Percentiles rank a stretch among this genome's conserved stretches.
These are phyloP conservation scores for Ascochyta koolunga DNA, from an alignment of 2,329 filamentous ascomycete species.

Conservation along the genomic window DNA sequence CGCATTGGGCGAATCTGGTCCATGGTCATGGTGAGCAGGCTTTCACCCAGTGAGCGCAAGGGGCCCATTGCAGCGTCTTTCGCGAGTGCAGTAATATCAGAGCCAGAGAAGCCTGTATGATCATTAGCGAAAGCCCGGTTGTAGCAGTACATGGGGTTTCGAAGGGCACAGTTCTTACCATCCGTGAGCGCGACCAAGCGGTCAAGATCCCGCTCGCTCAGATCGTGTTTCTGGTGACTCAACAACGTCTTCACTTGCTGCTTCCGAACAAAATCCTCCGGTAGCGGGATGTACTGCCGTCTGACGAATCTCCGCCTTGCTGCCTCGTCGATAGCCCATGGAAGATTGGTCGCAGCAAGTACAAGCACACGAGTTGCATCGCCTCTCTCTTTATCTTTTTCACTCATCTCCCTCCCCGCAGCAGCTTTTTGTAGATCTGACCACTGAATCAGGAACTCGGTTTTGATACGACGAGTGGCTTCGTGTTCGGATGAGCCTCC, in stretches of 20 bases:
- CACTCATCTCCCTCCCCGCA: conserved; percentile 75
- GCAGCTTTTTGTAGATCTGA: conserved; percentile 91
- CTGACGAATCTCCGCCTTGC: conserved; percentile 88
- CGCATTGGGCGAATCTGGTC: conserved; percentile 91
- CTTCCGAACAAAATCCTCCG: conserved; percentile 80
- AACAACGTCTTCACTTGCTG: conserved; percentile 80
- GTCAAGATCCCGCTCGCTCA: conserved; percentile 74
- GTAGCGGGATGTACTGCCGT: conserved; percentile 93
- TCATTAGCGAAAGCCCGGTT: background rate
- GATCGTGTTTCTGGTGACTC: conserved; percentile 83
- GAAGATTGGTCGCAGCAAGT: conserved; percentile 91
- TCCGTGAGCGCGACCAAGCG: conserved; percentile 81
- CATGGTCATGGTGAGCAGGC: conserved; percentile 86
- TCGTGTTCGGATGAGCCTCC: conserved; percentile 88
- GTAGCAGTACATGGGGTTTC: background rate
- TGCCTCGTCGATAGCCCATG: conserved; percentile 97
- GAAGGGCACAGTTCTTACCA: conserved; percentile 59
- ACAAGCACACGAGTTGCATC: conserved; percentile 91
- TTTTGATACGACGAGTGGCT: conserved; percentile 92
- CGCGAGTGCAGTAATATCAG: conserved; percentile 92
- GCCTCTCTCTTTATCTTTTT: conserved; percentile 71
- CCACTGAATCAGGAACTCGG: conserved; percentile 98
- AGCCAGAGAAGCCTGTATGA: conserved; percentile 87
- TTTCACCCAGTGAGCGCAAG: conserved; percentile 85
- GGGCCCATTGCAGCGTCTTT: conserved; percentile 99